A percentile compares a stretch with the other conserved stretches of the same genome.
Conservation (phyloP, 345 rosid genomes). For the Eutrema yunnanense region DNA sequence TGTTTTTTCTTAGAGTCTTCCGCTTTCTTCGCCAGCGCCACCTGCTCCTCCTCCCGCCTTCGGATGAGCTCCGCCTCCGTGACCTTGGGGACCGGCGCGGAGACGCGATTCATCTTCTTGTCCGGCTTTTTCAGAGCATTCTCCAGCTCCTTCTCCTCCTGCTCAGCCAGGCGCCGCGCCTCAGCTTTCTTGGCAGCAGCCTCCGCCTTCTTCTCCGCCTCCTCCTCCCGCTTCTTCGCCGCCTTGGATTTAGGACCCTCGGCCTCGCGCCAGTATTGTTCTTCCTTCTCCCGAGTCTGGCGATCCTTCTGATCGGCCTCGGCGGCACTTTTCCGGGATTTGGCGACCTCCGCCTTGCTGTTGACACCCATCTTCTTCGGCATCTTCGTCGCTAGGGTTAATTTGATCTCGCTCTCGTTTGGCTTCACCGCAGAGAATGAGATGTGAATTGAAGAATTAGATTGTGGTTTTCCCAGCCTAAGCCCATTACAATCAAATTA, state of each 20-base stretch:
- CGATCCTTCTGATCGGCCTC: constrained; percentile 81
- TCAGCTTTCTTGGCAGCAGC: constrained; percentile 59
- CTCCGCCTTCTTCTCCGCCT: constrained; percentile 82
- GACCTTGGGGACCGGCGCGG: constrained; percentile 77
- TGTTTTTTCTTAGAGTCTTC: constrained; percentile 67
- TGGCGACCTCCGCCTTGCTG: constrained; percentile 92
- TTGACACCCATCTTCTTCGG: constrained; percentile 98
- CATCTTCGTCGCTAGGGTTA: constrained; percentile 42
- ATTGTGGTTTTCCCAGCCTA: no score
- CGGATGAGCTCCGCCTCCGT: constrained; percentile 67
- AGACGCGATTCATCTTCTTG: constrained; percentile 73
- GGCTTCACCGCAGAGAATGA: not conserved
- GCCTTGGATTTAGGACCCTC: constrained; percentile 81
- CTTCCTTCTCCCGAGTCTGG: constrained; percentile 71
- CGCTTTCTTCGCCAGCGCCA: constrained; percentile 55
- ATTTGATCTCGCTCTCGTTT: not conserved
- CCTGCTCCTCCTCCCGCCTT: constrained; percentile 68
- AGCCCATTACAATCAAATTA: no score
- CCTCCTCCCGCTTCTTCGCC: constrained; percentile 87
- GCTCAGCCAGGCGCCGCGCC: constrained; percentile 70
- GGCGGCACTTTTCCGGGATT: constrained; percentile 60
- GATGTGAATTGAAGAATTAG: not conserved
- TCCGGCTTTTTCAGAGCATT: constrained; percentile 65
- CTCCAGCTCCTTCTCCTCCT: constrained; percentile 78
- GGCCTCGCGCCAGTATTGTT: constrained; percentile 90